Base-by-base conservation (phyloP, 225 moss, liverwort and hornwort species). In the Pseudoscleropodium purum region DNA sequence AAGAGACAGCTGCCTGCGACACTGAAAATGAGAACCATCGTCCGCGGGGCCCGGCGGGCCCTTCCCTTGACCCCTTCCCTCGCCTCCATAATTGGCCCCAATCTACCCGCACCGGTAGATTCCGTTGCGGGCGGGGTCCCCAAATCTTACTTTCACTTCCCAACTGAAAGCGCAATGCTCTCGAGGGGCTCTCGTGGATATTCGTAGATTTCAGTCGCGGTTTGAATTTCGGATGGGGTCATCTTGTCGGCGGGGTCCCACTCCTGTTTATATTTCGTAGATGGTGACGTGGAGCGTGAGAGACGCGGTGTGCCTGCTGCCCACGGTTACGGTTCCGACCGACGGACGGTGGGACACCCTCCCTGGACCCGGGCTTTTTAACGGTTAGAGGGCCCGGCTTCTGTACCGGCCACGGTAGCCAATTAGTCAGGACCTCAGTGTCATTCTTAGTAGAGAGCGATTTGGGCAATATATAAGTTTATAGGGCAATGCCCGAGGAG, bases 51-150 rank as follows among this genome's bases (percentile, higher is more conserved):
- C 27, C 5, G 65, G 65, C n/a, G 51, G 47, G 47, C 84, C 84
- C 65, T 63, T 27, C 33, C 30, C 89, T 93, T 93, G 91, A 91
- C 91, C 91, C 74, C 73, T 85, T 93, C 93, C 60, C n/a, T 59
- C 15, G 76, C 41, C 88, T 93, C 83, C 88, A 93, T 91, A 90
- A 93, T 91, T 91, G 85, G 19, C 16, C 37, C 69, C 54, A 69
- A 89, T 91, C 91, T 91, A 89, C 91, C 49, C 3, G 7, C 0
- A 0, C 2, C 0, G n/a, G n/a, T 66, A 54, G 89, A 92, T 90
- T 79, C 88, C 61, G 23, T 11, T 13, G 12, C 68, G 29, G n/a
- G 56, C 3, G 17, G 67, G 67, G 25, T 4, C 78, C 79, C 83
- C 39, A 39, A 49, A 47, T 59, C 43, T 82, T 56, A 2, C 7